phyloP scores from a whole-genome alignment of 768 basidiomycete genomes.

The Phanerodontia chrysosporium region DNA sequence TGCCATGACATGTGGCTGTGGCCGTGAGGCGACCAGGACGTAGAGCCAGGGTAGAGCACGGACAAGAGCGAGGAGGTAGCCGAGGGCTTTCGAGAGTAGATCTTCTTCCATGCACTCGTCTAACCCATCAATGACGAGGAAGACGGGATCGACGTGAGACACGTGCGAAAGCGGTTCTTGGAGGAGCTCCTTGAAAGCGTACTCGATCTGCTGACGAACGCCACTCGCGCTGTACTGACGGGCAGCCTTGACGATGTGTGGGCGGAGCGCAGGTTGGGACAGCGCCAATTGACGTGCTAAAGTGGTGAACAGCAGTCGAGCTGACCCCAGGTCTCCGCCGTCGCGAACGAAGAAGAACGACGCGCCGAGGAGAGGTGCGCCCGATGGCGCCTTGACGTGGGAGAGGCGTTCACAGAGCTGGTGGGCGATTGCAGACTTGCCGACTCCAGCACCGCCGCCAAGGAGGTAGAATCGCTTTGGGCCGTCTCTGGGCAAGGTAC shows the following conservation, averaged over 20 bases:
- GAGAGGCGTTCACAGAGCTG: neutral
- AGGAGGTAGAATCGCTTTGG: neutral
- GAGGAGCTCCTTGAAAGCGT: neutral
- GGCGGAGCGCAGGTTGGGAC: neutral
- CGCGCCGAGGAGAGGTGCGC: neutral
- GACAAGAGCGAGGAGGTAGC: neutral
- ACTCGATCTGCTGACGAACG: neutral
- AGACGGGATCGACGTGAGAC: neutral
- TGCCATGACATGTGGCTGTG: neutral
- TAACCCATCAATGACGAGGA: neutral
- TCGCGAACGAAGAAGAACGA: neutral
- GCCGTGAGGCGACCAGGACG: neutral
- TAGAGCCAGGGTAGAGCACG: neutral
- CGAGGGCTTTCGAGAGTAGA: neutral
- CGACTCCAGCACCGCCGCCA: neutral
- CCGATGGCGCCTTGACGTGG: too few species aligned
- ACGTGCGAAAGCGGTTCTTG: neutral
- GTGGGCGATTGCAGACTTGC: constrained; percentile 2
- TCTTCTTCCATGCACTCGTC: neutral
- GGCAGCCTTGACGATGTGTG: neutral
- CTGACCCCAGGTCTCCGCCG: neutral
- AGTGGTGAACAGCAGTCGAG: neutral
- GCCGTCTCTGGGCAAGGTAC: too few species aligned
- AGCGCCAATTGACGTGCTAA: constrained; percentile 4
- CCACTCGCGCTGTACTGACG: neutral